A percentile compares a stretch with the other conserved stretches of the same genome.
Evolutionary conservation across 2,329 filamentous ascomycete genomes (phyloP).

Genomic region (Gaeumannomyces tritici): DNA sequence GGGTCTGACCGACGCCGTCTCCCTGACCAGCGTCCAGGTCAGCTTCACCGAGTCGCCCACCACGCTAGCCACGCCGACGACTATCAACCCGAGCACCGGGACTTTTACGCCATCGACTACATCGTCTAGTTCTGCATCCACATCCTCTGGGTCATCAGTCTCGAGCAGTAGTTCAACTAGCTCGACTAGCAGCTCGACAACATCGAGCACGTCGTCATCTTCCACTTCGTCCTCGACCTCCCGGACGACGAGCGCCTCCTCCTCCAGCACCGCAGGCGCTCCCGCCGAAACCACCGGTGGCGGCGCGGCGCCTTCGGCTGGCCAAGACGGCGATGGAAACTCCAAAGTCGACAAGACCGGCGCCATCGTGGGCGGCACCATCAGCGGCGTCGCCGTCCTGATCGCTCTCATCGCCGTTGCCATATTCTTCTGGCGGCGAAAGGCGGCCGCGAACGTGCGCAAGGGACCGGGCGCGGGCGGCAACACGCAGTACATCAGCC

Average conservation of each 20-base stretch:
- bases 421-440: conserved; percentile 34
- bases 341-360: conserved; percentile 24
- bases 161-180: conserved; percentile 9
- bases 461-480: conserved; percentile 27
- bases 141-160: conserved; percentile 4
- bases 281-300: conserved; percentile 7
- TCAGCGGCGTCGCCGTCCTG: conserved; percentile 40
- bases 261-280: conserved; percentile 5
- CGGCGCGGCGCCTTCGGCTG: conserved; percentile 3
- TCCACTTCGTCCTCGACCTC: conserved; percentile 2
- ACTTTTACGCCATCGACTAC: conserved; percentile 9
- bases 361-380: conserved; percentile 43
- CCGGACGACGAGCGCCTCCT: not conserved
- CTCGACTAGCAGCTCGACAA: conserved; percentile 5
- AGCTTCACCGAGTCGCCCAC: conserved; percentile 28
- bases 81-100: conserved; percentile 21
- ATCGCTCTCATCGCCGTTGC: conserved; percentile 29
- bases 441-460: conserved; percentile 27
- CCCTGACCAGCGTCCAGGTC: conserved; percentile 28
- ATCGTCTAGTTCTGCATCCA: conserved; percentile 9
- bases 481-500: conserved; percentile 26
- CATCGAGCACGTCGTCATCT: not conserved
- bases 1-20: conserved; percentile 26
- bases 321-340: not conserved
- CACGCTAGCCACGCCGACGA: conserved; percentile 30